Conservation (phyloP, 228 moss, liverwort and hornwort species). For the Sphagnum magellanicum region DNA sequence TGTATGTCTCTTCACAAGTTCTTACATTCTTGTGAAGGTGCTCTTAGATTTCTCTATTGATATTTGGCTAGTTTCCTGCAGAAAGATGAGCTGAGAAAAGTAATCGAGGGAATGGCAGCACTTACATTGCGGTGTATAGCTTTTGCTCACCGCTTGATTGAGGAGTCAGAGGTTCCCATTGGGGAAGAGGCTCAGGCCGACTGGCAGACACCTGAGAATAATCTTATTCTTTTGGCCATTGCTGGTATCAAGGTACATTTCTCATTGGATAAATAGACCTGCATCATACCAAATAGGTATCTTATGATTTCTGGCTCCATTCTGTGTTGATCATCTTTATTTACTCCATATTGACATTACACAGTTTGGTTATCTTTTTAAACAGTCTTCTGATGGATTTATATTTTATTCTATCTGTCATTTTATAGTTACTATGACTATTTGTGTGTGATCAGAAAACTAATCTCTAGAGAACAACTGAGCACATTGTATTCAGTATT, state of each 20-base stretch:
- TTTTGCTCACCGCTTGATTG: conserved; percentile 62
- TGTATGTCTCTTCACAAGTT: neutral
- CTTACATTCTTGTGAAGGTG: neutral
- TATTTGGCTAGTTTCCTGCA: neutral
- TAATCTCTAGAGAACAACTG: neutral
- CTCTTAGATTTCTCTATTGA: neutral
- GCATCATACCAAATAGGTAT: neutral
- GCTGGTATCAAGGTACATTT: conserved; percentile 77
- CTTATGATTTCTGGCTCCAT: neutral
- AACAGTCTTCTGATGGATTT: no score
- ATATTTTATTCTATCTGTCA: no score
- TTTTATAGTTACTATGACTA: no score
- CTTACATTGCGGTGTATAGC: conserved; percentile 82
- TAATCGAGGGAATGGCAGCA: conserved; percentile 93
- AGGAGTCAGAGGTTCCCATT: conserved; percentile 28
- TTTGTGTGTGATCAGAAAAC: neutral
- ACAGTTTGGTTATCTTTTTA: neutral
- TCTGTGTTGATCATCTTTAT: neutral
- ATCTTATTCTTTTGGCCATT: conserved; percentile 57
- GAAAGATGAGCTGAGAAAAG: conserved; percentile 15
- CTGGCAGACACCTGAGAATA: conserved; percentile 58
- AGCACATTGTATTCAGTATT: neutral
- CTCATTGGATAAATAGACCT: neutral
- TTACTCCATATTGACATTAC: neutral
- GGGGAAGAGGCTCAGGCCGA: conserved; percentile 41